Base-by-base conservation (phyloP, 176 grass and related monocot species). In the Paspalum notatum region DNA sequence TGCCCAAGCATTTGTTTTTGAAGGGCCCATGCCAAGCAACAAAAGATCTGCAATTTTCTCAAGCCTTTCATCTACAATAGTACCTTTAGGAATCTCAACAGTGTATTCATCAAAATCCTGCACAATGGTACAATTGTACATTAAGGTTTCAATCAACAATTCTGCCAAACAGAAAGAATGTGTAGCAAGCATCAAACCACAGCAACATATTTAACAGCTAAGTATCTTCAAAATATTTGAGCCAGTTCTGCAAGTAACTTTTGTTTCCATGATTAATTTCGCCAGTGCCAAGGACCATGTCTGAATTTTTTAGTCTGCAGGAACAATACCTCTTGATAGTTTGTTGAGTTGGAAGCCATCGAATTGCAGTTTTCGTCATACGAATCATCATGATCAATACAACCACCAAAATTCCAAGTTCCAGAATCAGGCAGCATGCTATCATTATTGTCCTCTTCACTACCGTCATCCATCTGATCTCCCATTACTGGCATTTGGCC, bases 1-100 rank as follows among this genome's bases (percentile, higher is more conserved):
- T 72, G 96, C 95, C 95, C 92, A 98, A n/a, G 96, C 92, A 93
- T 98, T 98, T 81, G 90, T 87, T 79, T 91, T 98, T 51, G 86
- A 91, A 79, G 88, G 84, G 73, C 88, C 86, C 74, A 89, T 89
- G 40, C 92, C 90, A 81, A 88, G 72, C 40, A 89, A 93, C 82
- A 98, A 91, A 62, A 95, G 90, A 82, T 85, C 84, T 41, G 90
- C 75, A 84, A 98, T 88, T 86, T 83, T 93, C 21, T 93, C 90
- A 9, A 88, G 47, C 41, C 86, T 95, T 73, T 88, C 88, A n/a
- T 91, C 88, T 40, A 55, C 78, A 87, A 67, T 32, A 83, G 53
- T 72, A 82, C 56, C 81, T 1, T 72, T 48, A 77, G 77, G 22
- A 85, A 76, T 83, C 54, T 83, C 80, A 81, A 94, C 86, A 66